Conservation (phyloP, 2,329 filamentous ascomycete genomes). For the Ophiostoma tasmaniense region DNA sequence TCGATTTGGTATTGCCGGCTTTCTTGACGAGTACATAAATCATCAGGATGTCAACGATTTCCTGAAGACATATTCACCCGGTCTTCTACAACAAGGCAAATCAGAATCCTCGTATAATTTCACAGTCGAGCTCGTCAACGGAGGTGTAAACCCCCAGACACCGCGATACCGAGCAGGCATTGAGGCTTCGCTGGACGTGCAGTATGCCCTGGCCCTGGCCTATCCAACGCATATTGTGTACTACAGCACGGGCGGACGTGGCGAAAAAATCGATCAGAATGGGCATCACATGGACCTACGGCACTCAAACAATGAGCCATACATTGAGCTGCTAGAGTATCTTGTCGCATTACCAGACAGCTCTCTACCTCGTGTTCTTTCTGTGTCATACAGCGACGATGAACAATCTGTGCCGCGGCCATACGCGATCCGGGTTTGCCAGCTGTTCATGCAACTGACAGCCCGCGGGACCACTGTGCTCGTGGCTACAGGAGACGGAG, state of each 20-base stretch:
- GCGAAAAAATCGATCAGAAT: conserved; percentile 32
- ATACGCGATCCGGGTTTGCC: conserved; percentile 46
- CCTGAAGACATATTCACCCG: conserved; percentile 11
- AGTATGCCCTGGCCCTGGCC: conserved; percentile 39
- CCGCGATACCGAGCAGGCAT: conserved; percentile 28
- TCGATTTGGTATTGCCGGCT: conserved; percentile 40
- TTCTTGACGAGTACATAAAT: conserved; percentile 41
- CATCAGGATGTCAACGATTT: conserved; percentile 35
- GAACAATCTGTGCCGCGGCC: conserved; percentile 44
- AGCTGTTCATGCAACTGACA: conserved; percentile 44
- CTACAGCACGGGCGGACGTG: conserved; percentile 38
- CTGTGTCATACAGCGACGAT: conserved; percentile 51
- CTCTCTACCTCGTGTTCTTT: conserved; percentile 46
- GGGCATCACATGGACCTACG: conserved; percentile 25
- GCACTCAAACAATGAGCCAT: conserved; percentile 45
- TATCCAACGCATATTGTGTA: conserved; percentile 38
- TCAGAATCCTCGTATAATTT: conserved; percentile 20
- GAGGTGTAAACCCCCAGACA: conserved; percentile 36
- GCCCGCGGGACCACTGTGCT: conserved; percentile 45
- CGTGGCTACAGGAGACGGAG: conserved; percentile 44
- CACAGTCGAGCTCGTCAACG: conserved; percentile 35
- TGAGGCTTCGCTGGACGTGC: conserved; percentile 41
- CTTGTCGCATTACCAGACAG: conserved; percentile 37
- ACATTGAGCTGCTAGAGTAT: conserved; percentile 44
- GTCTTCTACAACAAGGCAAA: conserved; percentile 4